Percentiles rank a stretch among this genome's conserved stretches.
These are phyloP conservation scores for Acanthamoeba culbertsoni DNA, from an alignment of 208 protist species.

Conservation along the genomic window DNA sequence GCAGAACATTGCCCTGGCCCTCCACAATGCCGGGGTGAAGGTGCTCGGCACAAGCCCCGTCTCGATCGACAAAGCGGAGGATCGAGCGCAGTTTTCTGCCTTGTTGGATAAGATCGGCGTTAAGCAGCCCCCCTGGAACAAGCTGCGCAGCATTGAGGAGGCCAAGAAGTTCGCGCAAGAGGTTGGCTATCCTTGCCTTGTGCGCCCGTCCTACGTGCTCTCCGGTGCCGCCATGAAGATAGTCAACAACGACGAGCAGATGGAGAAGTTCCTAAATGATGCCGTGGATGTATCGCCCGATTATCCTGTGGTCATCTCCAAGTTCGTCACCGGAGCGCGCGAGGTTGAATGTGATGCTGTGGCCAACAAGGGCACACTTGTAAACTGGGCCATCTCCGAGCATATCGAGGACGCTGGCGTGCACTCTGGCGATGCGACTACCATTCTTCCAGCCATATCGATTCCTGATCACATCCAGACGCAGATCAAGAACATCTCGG, in stretches of 20 bases:
- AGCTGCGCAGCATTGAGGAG: conserved; percentile 89
- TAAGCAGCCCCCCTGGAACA: conserved; percentile 96
- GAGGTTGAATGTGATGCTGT: conserved; percentile 98
- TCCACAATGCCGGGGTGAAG: conserved; percentile 88
- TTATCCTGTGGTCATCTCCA: conserved; percentile 76
- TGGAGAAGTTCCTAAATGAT: conserved; percentile 94
- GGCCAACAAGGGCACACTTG: conserved; percentile 88
- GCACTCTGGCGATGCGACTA: conserved; percentile 81
- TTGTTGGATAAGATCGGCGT: conserved; percentile 80
- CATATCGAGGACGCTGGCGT: conserved; percentile 98
- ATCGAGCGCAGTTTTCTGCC: conserved; percentile 82
- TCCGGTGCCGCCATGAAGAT: not conserved
- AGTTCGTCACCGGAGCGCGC: conserved; percentile 94
- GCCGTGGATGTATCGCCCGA: conserved; percentile 97
- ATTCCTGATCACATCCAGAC: not conserved
- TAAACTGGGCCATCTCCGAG: conserved; percentile 95
- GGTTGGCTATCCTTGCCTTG: conserved; percentile 89
- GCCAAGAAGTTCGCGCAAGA: conserved; percentile 89
- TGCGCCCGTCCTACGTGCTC: conserved; percentile 90
- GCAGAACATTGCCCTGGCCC: conserved; percentile 96
- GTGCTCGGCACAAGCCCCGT: conserved; percentile 95
- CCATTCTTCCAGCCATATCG: conserved; percentile 72
- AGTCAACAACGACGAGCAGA: conserved; percentile 83
- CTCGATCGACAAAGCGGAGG: conserved; percentile 96
- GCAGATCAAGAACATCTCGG: conserved; percentile 38